A percentile compares a stretch with the other conserved stretches of the same genome.
phyloP scores from a whole-genome alignment of 371 early-diverging fungal species.

The Edhazardia aedis region DNA sequence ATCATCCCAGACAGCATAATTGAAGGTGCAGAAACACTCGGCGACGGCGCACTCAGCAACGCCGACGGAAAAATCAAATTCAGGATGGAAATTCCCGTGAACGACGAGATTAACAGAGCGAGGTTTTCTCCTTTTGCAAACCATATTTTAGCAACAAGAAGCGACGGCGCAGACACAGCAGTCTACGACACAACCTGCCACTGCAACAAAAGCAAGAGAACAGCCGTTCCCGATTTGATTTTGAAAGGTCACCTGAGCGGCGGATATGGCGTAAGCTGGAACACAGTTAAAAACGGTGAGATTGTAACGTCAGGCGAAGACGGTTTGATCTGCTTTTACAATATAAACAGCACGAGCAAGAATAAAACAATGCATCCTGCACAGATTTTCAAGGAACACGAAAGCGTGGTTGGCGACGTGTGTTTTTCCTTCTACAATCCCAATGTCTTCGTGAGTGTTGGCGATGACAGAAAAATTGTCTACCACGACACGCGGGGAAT shows the following conservation, averaged over 20 bases:
- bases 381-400: constrained; percentile 57
- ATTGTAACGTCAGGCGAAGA: constrained; percentile 62
- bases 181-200: constrained; percentile 86
- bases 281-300: constrained; percentile 48
- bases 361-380: no score
- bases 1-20: constrained; percentile 37
- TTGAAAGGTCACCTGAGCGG: constrained; percentile 69
- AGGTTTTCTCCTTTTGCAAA: constrained; percentile 60
- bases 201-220: constrained; percentile 53
- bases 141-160: constrained; percentile 73
- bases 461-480: constrained; percentile 66
- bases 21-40: constrained; percentile 6
- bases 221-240: constrained; percentile 60
- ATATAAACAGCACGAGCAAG: constrained; percentile 54
- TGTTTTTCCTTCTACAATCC: constrained; percentile 56
- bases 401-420: constrained; percentile 74
- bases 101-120: constrained; percentile 32
- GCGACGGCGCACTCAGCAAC: constrained; percentile 49
- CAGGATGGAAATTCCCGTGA: constrained; percentile 34
- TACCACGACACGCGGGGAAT: constrained; percentile 56
- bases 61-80: constrained; percentile 27
- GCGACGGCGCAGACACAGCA: constrained; percentile 62
- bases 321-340: constrained; percentile 60
- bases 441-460: constrained; percentile 73
- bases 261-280: constrained; percentile 60